phyloP scores from a whole-genome alignment of 2,329 filamentous ascomycete genomes.

The Penicillium sp. region DNA sequence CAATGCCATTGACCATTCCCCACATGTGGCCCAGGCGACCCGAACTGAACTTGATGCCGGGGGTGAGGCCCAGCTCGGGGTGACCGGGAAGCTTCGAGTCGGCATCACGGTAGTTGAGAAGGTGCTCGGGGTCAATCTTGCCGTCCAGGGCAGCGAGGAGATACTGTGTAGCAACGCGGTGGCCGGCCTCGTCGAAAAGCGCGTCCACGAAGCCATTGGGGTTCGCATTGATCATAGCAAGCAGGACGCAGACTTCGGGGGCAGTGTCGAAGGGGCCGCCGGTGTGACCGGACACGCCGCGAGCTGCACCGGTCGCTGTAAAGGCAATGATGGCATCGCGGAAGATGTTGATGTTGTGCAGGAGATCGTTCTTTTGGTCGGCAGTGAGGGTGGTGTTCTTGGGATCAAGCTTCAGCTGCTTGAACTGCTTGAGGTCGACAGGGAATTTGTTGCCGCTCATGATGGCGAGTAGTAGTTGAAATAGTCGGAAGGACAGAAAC shows the following conservation, averaged over 20 bases:
- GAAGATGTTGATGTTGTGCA: constrained; percentile 42
- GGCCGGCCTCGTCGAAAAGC: constrained; percentile 43
- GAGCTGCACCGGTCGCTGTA: constrained; percentile 41
- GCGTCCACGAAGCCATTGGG: constrained; percentile 36
- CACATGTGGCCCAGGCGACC: constrained; percentile 45
- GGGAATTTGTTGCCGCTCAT: constrained; percentile 27
- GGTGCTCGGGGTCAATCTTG: constrained; percentile 41
- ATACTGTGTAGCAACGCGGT: constrained; percentile 46
- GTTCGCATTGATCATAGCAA: constrained; percentile 39
- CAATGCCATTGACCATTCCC: constrained; percentile 42
- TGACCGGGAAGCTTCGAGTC: constrained; percentile 44
- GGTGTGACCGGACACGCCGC: constrained; percentile 42
- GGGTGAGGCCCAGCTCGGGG: constrained; percentile 43
- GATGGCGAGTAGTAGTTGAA: not conserved
- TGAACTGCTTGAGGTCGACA: constrained; percentile 38
- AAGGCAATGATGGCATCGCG: constrained; percentile 44
- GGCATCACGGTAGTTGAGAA: constrained; percentile 45
- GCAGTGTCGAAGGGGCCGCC: constrained; percentile 44
- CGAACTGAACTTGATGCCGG: constrained; percentile 44
- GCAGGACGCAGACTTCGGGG: constrained; percentile 43
- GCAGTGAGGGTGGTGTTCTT: constrained; percentile 35
- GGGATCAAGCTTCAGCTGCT: constrained; percentile 38
- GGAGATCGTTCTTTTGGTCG: constrained; percentile 40
- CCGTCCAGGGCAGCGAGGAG: constrained; percentile 39
- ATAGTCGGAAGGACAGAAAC: not conserved